These are phyloP conservation scores for Closterium sp. DNA, from an alignment of 139 green algal species.

Conservation along the genomic window DNA sequence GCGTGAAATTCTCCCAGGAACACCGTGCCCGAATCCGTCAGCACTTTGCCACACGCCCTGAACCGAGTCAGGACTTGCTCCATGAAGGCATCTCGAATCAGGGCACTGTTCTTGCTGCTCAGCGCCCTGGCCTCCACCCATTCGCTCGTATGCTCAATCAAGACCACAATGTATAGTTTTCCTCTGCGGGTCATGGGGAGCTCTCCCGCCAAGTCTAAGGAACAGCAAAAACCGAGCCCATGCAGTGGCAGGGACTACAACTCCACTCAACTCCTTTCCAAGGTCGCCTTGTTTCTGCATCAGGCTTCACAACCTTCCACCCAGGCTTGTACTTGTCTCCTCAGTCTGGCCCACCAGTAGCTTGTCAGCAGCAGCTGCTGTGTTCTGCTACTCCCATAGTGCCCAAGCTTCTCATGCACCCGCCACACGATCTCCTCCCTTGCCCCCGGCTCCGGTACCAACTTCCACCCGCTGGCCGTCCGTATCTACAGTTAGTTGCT, in stretches of 20 bases:
- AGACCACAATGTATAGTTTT: slow-evolving; percentile 47
- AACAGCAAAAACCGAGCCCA: not conserved
- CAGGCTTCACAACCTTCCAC: not conserved
- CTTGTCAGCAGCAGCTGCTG: not conserved
- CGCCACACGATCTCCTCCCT: too few relatives aligned
- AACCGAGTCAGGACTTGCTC: slow-evolving; percentile 23
- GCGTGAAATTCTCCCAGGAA: not conserved
- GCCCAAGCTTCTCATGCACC: not conserved
- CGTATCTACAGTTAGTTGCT: not conserved
- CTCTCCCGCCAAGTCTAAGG: slow-evolving; percentile 30
- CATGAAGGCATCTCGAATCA: slow-evolving; percentile 5
- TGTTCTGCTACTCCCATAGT: not conserved
- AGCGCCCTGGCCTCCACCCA: slow-evolving; percentile 28
- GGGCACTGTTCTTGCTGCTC: not conserved
- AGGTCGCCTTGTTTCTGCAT: too few relatives aligned
- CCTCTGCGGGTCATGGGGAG: not conserved
- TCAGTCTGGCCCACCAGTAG: slow-evolving; percentile 5
- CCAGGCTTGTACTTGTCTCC: not conserved
- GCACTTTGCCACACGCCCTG: slow-evolving; percentile 39
- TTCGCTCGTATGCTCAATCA: slow-evolving; percentile 49
- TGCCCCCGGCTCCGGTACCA: not conserved
- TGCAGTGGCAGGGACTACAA: not conserved
- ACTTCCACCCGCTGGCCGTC: not conserved
- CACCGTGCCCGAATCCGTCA: slow-evolving; percentile 49
- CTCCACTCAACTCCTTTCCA: too few relatives aligned